Evolutionary conservation across 805 yeast genomes (phyloP), one percentile per base, ranked within the genome.

Genomic region (Starmerella davenportii): DNA sequence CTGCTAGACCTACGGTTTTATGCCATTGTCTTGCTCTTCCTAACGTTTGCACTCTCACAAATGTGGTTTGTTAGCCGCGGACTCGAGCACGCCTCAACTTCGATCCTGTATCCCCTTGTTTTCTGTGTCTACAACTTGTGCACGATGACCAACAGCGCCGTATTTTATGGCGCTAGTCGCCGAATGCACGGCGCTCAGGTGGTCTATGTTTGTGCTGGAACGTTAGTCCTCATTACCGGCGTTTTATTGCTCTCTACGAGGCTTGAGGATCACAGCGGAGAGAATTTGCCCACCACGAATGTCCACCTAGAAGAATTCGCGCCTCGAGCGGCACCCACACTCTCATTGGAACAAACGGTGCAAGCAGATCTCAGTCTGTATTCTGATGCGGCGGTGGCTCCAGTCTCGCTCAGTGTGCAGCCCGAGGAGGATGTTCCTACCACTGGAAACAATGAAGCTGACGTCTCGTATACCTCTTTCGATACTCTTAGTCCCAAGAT

Each of bases 61-160:
- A 64, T 82, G 38, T 73, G 68, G 41, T 71, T 79, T 30, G 65
- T 84, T 42, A 82, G 82, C 58, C 64, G 69, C 49, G 93, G 93
- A 0, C 63, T 82, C 39, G 66, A 72, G 36, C 66, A 66, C 41
- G 67, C 76, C 31, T 74, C 82, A 38, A 79, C 94, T 0, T 72
- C 87, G 2, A 67, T 81, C 15, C 62, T 84, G 24, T 84, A 82
- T 52, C 95, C 95, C 1, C 60, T 84, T 45, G 79, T 84, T 25
- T 84, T 84, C 55, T 76, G 90, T 57, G 71, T 80, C 34, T 82
- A 78, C 62, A 84, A 80, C 60, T 59, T 79, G 36, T 63, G 69
- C 42, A 76, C 78, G 46, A 68, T 75, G 27, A 60, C 72, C 44
- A 80, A 80, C 56, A 75, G 79, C 15, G 56, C 79, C 31, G 62